These are phyloP conservation scores for Chaetomium olivaceum DNA, from an alignment of 2,329 filamentous ascomycete genomes.

Conservation along the genomic window DNA sequence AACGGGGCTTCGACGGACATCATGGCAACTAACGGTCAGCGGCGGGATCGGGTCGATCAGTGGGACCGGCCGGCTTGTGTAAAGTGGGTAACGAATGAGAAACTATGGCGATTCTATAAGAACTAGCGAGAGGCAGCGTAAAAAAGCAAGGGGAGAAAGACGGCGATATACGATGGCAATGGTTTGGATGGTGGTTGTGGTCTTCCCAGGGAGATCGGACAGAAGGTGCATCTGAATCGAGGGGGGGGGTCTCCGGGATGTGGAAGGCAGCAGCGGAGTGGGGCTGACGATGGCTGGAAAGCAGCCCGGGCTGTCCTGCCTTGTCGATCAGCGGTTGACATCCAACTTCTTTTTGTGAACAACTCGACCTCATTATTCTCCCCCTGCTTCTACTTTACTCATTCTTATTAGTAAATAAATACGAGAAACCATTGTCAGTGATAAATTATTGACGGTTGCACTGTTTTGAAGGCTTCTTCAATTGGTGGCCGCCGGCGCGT, in stretches of 20 bases:
- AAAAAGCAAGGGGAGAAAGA: not conserved
- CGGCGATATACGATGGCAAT: not conserved
- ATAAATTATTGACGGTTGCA: not conserved
- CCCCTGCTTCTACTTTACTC: not conserved
- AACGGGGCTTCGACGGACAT: conserved; percentile 45
- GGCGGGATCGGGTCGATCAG: not conserved
- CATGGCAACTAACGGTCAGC: conserved; percentile 20
- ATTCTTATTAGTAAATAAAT: not conserved
- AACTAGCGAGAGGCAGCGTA: not conserved
- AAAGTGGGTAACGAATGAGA: not conserved
- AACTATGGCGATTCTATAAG: not conserved
- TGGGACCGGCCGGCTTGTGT: not conserved
- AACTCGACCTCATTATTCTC: not conserved
- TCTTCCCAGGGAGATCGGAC: not conserved
- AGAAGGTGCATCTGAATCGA: conserved; percentile 1
- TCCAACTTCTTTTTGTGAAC: not conserved
- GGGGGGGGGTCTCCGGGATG: not conserved
- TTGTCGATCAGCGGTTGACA: not conserved
- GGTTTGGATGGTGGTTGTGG: not conserved
- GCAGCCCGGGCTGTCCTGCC: conserved; percentile 16
- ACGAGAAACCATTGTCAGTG: not conserved
- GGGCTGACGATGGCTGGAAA: conserved; percentile 18
- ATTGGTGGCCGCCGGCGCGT: not conserved
- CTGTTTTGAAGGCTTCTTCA: not conserved
- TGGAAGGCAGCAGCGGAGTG: conserved; percentile 10